Evolutionary conservation across 805 yeast species (phyloP), one percentile per base, ranked within the genome.

Genomic region (Jamesozyma rosinii): DNA sequence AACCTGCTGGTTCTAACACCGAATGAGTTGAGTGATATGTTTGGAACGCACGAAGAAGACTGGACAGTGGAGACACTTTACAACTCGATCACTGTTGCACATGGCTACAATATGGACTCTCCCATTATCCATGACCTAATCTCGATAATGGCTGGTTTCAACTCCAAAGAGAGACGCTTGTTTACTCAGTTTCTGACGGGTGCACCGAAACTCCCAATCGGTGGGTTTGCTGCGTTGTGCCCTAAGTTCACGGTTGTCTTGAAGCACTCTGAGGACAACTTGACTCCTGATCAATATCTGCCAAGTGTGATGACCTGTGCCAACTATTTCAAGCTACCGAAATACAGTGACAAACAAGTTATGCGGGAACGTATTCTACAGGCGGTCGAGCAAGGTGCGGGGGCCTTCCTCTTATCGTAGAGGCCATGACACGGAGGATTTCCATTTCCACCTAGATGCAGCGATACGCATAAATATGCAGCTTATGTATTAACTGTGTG

Each of bases 231-330:
- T 52, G 75, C 83, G 0, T 67, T 90, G 43, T 72, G 74, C 37
- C 98, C 98, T 0, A 81, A 75, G 42, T 72, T 90, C 38, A 90
- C 97, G 0, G 88, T 92, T 30, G 97, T 92, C 1, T 66, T 86
- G 47, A 88, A 86, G 57, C 79, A 74, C 45, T 73, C 81, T n/a
- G 97, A 90, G 41, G 79, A 74, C 38, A 82, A 79, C 0, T 58
- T 75, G 21, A 63, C 66, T 11, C 74, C 84, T 4, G 95, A 90
- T 61, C 87, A 80, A 47, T 88, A 82, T 56, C 69, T 92, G 44
- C 97, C 98, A 1, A 86, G 95, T 64, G 98, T 92, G 2, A 90
- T 90, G 98, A 90, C 98, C 0, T 90, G 98, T 68, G 97, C 95
- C 3, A 90, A 90, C 59, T 92, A 90, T 58, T 70, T 90, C 51